A percentile compares a stretch with the other conserved stretches of the same genome.
These are phyloP conservation scores for Saccharomyces hybrid DNA, from an alignment of 1,139 yeast genomes.

Conservation along the genomic window DNA sequence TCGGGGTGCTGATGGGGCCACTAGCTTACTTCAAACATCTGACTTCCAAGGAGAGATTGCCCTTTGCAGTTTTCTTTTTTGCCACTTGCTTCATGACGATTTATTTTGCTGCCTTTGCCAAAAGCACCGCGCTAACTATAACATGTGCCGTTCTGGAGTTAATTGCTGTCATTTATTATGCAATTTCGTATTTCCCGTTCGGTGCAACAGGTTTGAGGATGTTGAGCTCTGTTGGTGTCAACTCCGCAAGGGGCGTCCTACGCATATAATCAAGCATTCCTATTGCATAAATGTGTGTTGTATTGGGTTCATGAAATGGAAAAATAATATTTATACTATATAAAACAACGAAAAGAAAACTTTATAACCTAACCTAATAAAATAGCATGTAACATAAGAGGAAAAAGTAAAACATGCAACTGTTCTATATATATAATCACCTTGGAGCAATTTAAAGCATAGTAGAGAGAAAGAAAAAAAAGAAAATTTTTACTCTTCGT, in stretches of 20 bases:
- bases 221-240: constrained; percentile 69
- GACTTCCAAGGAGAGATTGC: constrained; percentile 63
- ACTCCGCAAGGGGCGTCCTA: constrained; percentile 44
- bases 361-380: neutral
- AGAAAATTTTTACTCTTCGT: constrained; percentile 4
- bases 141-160: constrained; percentile 70
- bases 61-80: constrained; percentile 75
- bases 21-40: constrained; percentile 67
- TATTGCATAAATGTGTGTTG: neutral
- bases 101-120: constrained; percentile 46
- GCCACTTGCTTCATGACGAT: constrained; percentile 64
- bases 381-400: neutral
- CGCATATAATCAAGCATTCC: constrained; percentile 17
- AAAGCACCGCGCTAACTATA: constrained; percentile 69
- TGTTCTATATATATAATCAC: neutral
- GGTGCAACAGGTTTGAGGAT: constrained; percentile 84
- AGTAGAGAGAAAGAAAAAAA: neutral
- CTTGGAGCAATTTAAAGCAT: neutral
- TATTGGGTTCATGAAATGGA: neutral
- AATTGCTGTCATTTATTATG: constrained; percentile 79
- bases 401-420: neutral
- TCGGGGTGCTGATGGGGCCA: constrained; percentile 91
- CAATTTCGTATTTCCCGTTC: constrained; percentile 89
- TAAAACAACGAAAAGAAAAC: neutral
- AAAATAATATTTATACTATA: neutral